A percentile compares a stretch with the other conserved stretches of the same genome.
Conservation (phyloP, 257 asterid species). For the Fraxinus excelsior region DNA sequence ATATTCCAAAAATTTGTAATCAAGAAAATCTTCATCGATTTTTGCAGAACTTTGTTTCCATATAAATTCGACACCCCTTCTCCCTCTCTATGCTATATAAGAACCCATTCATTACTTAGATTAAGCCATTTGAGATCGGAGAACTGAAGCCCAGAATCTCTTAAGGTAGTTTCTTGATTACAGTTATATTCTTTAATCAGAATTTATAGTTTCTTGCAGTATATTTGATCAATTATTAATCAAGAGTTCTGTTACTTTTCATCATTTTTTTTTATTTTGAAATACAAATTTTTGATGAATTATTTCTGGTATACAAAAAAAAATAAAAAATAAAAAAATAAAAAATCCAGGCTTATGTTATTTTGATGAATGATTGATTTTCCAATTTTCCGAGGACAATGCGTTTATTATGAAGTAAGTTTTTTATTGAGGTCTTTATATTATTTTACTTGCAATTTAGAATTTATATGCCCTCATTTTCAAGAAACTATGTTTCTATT, state of each 20-base stretch:
- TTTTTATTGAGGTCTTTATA: too few species aligned
- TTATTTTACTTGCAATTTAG: too few species aligned
- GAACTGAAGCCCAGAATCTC: neutral
- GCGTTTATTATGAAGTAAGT: too few species aligned
- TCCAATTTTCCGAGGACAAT: too few species aligned
- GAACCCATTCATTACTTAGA: neutral
- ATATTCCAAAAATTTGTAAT: neutral
- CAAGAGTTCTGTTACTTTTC: neutral
- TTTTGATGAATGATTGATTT: neutral
- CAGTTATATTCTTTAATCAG: neutral
- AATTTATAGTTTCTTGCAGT: too few species aligned
- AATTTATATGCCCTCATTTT: too few species aligned
- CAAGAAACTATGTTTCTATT: too few species aligned
- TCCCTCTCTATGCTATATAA: neutral
- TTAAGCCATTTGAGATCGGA: neutral
- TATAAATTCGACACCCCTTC: neutral
- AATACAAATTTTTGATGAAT: neutral
- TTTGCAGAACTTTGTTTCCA: neutral
- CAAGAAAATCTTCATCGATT: neutral
- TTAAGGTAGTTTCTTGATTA: neutral
- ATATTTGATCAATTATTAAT: neutral
- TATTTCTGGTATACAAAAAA: too few species aligned
- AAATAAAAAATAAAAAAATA: too few species aligned
- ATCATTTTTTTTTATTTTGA: too few species aligned
- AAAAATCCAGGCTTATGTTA: neutral